A percentile compares a stretch with the other conserved stretches of the same genome.
phyloP scores from a whole-genome alignment of 805 yeast genomes.

The Clavispora asparagi region DNA sequence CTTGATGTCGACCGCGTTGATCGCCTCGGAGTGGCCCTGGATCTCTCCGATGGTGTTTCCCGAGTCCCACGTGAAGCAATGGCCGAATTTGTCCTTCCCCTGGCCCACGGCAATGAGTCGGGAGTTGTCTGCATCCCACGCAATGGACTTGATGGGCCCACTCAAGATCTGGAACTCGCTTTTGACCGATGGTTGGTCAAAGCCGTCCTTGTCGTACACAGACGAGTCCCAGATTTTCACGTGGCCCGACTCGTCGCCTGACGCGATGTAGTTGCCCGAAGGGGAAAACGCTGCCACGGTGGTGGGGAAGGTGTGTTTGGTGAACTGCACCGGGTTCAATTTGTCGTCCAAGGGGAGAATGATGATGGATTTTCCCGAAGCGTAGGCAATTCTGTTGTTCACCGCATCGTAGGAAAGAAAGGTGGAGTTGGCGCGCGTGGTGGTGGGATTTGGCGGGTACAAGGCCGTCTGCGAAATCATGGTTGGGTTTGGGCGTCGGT shows the following conservation, averaged over 20 bases:
- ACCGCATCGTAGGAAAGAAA: slow-evolving; percentile 71
- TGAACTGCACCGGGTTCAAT: slow-evolving; percentile 53
- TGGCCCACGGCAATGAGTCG: slow-evolving; percentile 92
- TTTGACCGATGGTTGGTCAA: slow-evolving; percentile 53
- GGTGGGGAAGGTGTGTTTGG: slow-evolving; percentile 63
- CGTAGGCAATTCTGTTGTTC: slow-evolving; percentile 70
- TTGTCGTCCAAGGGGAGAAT: slow-evolving; percentile 58
- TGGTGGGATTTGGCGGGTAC: slow-evolving; percentile 77
- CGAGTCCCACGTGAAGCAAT: slow-evolving; percentile 86
- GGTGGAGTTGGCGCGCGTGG: slow-evolving; percentile 64
- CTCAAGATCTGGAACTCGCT: slow-evolving; percentile 76
- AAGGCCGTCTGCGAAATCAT: slow-evolving; percentile 24
- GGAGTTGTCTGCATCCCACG: slow-evolving; percentile 88
- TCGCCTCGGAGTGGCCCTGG: slow-evolving; percentile 80
- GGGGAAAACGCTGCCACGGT: slow-evolving; percentile 88
- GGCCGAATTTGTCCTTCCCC: slow-evolving; percentile 89
- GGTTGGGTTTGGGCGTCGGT: background rate
- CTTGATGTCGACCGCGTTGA: slow-evolving; percentile 80
- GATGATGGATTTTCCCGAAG: slow-evolving; percentile 74
- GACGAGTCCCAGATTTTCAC: slow-evolving; percentile 80
- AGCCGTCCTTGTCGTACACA: slow-evolving; percentile 36
- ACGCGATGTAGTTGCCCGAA: slow-evolving; percentile 82
- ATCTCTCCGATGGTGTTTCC: slow-evolving; percentile 98
- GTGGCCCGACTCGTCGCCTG: slow-evolving; percentile 88
- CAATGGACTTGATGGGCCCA: slow-evolving; percentile 76